Base-by-base conservation (phyloP, 495 filamentous ascomycete species). In the Hypoxylon rickii region DNA sequence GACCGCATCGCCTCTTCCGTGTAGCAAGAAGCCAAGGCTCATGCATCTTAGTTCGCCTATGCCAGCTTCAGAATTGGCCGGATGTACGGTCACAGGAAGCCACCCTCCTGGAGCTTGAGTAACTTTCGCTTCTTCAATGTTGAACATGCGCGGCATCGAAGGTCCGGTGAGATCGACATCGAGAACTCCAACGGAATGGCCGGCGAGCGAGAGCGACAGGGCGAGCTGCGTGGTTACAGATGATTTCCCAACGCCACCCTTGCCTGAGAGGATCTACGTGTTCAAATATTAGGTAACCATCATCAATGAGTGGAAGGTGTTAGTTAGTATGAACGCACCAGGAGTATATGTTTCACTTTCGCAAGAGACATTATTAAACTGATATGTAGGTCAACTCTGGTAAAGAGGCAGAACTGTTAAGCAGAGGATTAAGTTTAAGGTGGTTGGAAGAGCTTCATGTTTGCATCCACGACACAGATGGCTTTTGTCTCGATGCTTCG, bases 171-270 rank as follows among this genome's bases (percentile, higher is more conserved):
- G 83, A 69, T 98, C 94, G 66, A 97, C 84, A 70, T 98, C 94
- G 51, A 98, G 90, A 22, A 98, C 90, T 12, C 95, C 94, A 47
- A 97, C 93, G 6, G 85, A 89, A 75, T 89, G 83, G 61, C 88
- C 90, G 53, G 87, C 80, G 1, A 91, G 85, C 2, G 89, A 87
- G 42, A 98, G 86, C 3, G 93, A 89, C 34, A 97, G 85, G 4
- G 94, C 94, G 7, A 98, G 86, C 70, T 97, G 95, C 2, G 92
- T 92, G 10, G 94, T 97, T 5, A 96, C 84, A 40, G 92, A 96
- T 48, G 94, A 98, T 79, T 98, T 98, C 16, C 94, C 94, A 11
- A 98, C 94, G 33, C 94, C 94, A 51, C 94, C 94, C 79, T 98
- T 98, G 53, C 94, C 94, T 4, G 95, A 97, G 52, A 98, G 90